phyloP scores from a whole-genome alignment of 495 filamentous ascomycete genomes.

The Staphylotrichum longicolle region DNA sequence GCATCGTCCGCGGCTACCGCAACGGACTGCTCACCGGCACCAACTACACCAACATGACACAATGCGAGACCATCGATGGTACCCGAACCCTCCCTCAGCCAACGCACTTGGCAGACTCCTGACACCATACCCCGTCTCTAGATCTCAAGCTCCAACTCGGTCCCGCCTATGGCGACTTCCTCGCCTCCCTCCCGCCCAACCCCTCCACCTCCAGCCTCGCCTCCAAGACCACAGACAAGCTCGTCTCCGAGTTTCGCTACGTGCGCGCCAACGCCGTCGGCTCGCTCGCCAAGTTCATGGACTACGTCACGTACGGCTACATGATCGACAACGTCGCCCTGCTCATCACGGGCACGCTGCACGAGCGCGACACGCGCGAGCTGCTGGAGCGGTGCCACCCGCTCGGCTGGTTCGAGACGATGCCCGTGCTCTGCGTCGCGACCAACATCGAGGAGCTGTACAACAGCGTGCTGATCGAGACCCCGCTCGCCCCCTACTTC shows the following conservation, averaged over 20 bases:
- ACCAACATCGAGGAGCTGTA: constrained; percentile 98
- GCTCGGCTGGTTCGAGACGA: constrained; percentile 97
- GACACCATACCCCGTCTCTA: constrained; percentile 34
- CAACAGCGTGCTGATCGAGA: constrained; percentile 96
- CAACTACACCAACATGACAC: constrained; percentile 93
- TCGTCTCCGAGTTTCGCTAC: constrained; percentile 96
- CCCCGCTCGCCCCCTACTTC: constrained; percentile 93
- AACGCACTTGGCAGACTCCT: background rate
- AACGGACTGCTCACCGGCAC: constrained; percentile 86
- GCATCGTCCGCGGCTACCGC: constrained; percentile 93
- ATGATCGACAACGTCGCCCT: constrained; percentile 99
- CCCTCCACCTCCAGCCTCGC: constrained; percentile 94
- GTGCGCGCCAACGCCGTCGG: constrained; percentile 88
- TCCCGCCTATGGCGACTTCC: constrained; percentile 96
- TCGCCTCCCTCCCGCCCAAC: constrained; percentile 89
- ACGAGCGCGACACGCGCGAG: constrained; percentile 95
- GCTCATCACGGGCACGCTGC: constrained; percentile 95
- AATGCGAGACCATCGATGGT: constrained; percentile 99
- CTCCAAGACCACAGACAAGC: constrained; percentile 93
- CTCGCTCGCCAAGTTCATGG: constrained; percentile 87
- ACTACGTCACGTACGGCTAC: constrained; percentile 97
- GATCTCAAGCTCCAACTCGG: constrained; percentile 97
- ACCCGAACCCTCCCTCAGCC: constrained; percentile 10
- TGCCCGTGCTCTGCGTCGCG: constrained; percentile 96
- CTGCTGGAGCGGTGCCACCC: constrained; percentile 95